Evolutionary conservation across 805 yeast genomes (phyloP), one percentile per base, ranked within the genome.

Genomic region (Yarrowia phangngaensis): DNA sequence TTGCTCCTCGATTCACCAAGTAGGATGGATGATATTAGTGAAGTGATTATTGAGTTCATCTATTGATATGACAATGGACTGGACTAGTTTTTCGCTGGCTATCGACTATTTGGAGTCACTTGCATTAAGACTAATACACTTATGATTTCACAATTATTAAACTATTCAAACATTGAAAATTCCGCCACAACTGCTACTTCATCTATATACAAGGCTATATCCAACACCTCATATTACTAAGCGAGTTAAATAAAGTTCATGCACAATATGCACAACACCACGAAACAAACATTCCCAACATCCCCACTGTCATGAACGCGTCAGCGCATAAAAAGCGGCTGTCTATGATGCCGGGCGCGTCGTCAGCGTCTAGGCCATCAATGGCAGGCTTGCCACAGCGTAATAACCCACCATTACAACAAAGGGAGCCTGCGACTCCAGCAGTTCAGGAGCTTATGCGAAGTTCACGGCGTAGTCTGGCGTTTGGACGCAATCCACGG

Each of bases 271-370:
- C 45, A 38, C 45, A 27, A 38, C 45, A 38, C 45, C 45, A 17
- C 27, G 13, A 20, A 38, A 27, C 27, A 38, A 38, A 38, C 45
- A 38, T 26, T 26, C 31, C 41, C 45, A 27, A 38, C 32, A 19
- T 24, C 11, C 9, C 8, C 7, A 26, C n/a, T 16, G 14, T 19
- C 23, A 38, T 38, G 45, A 38, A 38, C 24, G 45, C 45, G 29
- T 38, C 45, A 24, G 32, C 45, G 45, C 45, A 38, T 28, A 38
- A 38, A 38, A 38, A 38, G 27, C 45, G 45, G 32, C 45, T 26
- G 45, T 38, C 45, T 32, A 38, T 38, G 45, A 26, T 38, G 45
- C 45, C 45, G 45, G 45, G 45, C 45, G 27, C 45, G 45, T 38
- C 45, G 32, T 24, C 45, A 9, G 32, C 32, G 45, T 38, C 45